phyloP scores from a whole-genome alignment of 306 rosid species.

The Hylodesmum podocarpum region DNA sequence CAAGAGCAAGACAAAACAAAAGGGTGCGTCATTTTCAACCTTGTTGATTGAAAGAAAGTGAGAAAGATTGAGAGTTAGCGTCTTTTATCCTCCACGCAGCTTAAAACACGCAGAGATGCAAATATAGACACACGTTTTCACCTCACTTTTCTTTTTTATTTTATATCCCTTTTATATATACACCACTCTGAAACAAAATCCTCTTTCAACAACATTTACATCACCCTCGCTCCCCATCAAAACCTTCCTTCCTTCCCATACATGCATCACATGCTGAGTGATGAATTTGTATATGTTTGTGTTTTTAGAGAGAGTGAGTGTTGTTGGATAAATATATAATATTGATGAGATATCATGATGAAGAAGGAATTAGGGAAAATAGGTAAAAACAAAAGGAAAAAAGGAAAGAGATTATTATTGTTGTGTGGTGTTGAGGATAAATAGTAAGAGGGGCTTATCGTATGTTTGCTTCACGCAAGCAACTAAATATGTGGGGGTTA shows the following conservation, averaged over 20 bases:
- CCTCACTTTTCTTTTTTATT: not conserved
- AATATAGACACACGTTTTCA: constrained; percentile 58
- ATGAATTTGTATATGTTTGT: not conserved
- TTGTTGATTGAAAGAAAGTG: constrained; percentile 34
- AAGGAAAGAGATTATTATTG: too few species aligned
- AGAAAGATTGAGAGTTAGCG: constrained; percentile 54
- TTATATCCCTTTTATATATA: not conserved
- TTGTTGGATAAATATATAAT: not conserved
- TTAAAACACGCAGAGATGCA: constrained; percentile 77
- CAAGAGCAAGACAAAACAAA: constrained; percentile 35
- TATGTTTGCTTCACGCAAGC: constrained; percentile 99
- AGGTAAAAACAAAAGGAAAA: not conserved
- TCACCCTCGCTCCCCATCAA: constrained; percentile 30
- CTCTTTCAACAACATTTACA: constrained; percentile 38
- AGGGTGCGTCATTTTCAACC: constrained; percentile 58
- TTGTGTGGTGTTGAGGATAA: constrained; percentile 24
- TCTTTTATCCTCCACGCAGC: constrained; percentile 97
- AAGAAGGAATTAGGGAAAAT: constrained; percentile 7
- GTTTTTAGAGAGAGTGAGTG: not conserved
- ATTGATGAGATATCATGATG: constrained; percentile 41
- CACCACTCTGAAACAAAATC: constrained; percentile 32
- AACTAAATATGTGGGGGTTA: constrained; percentile 69
- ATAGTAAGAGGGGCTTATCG: constrained; percentile 50
- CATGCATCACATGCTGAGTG: constrained; percentile 15
- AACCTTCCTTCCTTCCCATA: constrained; percentile 19